phyloP scores from a whole-genome alignment of 2,329 filamentous ascomycete genomes.

The Fusarium sp. region DNA sequence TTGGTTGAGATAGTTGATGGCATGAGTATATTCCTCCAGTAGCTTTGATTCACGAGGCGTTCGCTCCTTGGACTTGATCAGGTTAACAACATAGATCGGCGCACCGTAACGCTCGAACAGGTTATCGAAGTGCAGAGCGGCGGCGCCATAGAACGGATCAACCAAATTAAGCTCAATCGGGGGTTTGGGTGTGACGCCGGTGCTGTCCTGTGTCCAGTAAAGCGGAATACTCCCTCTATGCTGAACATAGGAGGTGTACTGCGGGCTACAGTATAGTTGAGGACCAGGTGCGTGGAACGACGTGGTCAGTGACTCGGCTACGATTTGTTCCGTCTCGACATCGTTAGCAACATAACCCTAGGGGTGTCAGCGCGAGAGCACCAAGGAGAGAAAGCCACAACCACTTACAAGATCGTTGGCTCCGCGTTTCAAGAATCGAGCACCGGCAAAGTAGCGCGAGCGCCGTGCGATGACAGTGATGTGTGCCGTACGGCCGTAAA shows the following conservation, averaged over 20 bases:
- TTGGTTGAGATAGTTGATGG: constrained; percentile 92
- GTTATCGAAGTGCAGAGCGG: constrained; percentile 93
- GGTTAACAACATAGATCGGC: constrained; percentile 89
- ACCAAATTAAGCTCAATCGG: constrained; percentile 95
- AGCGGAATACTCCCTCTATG: constrained; percentile 96
- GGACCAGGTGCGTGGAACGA: constrained; percentile 94
- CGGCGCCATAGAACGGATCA: constrained; percentile 94
- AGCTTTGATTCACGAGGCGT: constrained; percentile 92
- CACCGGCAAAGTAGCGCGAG: constrained; percentile 93
- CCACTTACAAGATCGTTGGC: constrained; percentile 78
- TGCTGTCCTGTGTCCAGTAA: constrained; percentile 97
- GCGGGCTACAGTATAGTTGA: constrained; percentile 84
- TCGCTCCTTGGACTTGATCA: constrained; percentile 89
- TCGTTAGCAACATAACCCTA: constrained; percentile 95
- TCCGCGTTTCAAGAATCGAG: constrained; percentile 91
- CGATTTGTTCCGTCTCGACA: constrained; percentile 98
- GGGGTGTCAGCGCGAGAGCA: constrained; percentile 4
- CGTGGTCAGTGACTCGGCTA: constrained; percentile 92
- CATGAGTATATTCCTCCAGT: constrained; percentile 84
- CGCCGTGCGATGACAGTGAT: constrained; percentile 93
- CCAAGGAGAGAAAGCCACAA: neutral
- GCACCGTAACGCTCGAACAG: constrained; percentile 93
- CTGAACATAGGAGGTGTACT: constrained; percentile 96
- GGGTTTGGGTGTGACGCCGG: constrained; percentile 93
- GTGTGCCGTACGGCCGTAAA: constrained; percentile 89